phyloP scores from a whole-genome alignment of 106 monocot species.

The Vanilla planifolia region DNA sequence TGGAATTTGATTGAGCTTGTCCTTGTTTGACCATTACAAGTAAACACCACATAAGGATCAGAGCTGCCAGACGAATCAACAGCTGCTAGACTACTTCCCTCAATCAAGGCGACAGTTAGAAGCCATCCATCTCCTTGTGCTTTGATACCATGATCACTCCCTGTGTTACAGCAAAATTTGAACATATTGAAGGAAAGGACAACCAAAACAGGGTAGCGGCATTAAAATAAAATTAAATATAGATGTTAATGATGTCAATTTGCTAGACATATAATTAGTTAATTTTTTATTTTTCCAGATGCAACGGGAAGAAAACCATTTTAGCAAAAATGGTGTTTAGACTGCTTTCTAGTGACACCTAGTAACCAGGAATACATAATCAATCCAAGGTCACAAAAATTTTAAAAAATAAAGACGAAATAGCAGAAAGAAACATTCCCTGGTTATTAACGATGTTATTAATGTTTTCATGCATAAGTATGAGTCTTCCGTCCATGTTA shows the following conservation, averaged over 20 bases:
- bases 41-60: constrained; percentile 80
- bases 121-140: constrained; percentile 94
- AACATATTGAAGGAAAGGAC: no score
- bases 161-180: constrained; percentile 21
- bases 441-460: no score
- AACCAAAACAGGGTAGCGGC: background rate
- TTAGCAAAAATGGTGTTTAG: no score
- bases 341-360: no score
- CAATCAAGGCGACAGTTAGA: constrained; percentile 84
- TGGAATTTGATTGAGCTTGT: constrained; percentile 92
- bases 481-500: background rate
- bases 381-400: no score
- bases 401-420: no score
- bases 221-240: no score
- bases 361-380: no score
- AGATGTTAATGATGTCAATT: no score
- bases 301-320: no score
- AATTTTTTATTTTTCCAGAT: no score
- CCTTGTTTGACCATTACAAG: constrained; percentile 66
- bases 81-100: constrained; percentile 45
- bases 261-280: no score
- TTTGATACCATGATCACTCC: constrained; percentile 82
- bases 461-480: background rate
- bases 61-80: constrained; percentile 44
- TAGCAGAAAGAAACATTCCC: background rate